Percentiles rank a stretch among this genome's conserved stretches.
These are phyloP conservation scores for Mycena maculata DNA, from an alignment of 768 basidiomycete species.

Conservation along the genomic window DNA sequence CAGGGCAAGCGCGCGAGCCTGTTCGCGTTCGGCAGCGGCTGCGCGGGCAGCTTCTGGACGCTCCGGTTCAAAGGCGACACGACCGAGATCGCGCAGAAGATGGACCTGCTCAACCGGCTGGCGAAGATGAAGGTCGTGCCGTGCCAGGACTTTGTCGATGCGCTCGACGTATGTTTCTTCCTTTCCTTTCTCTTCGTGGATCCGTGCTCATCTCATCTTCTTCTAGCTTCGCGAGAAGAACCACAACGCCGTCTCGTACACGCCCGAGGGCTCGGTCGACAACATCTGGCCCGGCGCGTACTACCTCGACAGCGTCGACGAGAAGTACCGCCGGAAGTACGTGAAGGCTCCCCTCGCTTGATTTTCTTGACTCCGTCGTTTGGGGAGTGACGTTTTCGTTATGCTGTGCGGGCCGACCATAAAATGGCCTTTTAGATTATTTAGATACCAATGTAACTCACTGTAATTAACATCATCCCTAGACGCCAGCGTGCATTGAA, in stretches of 20 bases:
- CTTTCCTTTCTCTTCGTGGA: slow-evolving; percentile 11
- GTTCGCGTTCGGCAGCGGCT: slow-evolving; percentile 97
- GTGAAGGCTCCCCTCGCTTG: slow-evolving; percentile 36
- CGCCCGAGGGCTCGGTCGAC: slow-evolving; percentile 85
- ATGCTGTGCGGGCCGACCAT: no score
- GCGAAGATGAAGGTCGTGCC: slow-evolving; percentile 90
- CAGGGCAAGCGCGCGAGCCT: slow-evolving; percentile 87
- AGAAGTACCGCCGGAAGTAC: slow-evolving; percentile 93
- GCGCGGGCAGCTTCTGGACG: slow-evolving; percentile 93
- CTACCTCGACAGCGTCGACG: slow-evolving; percentile 92
- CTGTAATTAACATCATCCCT: no score
- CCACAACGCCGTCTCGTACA: slow-evolving; percentile 89
- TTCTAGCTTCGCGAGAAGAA: slow-evolving; percentile 92
- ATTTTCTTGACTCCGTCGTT: no score
- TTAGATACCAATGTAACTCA: no score
- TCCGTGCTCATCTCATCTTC: neutral
- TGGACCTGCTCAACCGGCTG: slow-evolving; percentile 84
- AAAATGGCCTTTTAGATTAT: no score
- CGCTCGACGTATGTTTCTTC: slow-evolving; percentile 67
- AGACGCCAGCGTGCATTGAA: no score
- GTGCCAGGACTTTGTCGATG: slow-evolving; percentile 91
- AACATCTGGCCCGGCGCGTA: slow-evolving; percentile 95
- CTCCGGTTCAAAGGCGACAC: slow-evolving; percentile 90
- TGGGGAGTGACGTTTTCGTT: no score
- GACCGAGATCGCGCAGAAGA: slow-evolving; percentile 78